Percentiles rank a stretch among this genome's conserved stretches.
Conservation (phyloP, 2,329 filamentous ascomycete species). For the Basipetospora sp. region DNA sequence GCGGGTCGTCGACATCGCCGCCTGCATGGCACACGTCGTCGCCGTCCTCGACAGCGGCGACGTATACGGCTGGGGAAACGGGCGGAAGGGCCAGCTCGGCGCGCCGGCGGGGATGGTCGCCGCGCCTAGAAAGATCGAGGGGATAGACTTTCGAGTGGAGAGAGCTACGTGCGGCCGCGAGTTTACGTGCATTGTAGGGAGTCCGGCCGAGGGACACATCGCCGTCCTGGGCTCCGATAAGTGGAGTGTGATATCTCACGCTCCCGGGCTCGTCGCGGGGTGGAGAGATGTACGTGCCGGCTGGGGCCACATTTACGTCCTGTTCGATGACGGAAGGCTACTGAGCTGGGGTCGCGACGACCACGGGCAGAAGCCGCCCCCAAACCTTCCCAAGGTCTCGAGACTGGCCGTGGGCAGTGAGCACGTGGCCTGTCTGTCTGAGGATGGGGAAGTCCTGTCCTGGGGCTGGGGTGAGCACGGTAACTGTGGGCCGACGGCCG, state of each 20-base stretch:
- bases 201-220: constrained; percentile 41
- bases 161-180: constrained; percentile 69
- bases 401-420: constrained; percentile 76
- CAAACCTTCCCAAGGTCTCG: constrained; percentile 40
- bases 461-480: constrained; percentile 99
- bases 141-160: constrained; percentile 44
- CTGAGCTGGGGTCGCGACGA: constrained; percentile 72
- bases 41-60: constrained; percentile 59
- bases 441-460: constrained; percentile 51
- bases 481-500: constrained; percentile 66
- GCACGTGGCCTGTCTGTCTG: constrained; percentile 62
- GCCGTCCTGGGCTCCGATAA: constrained; percentile 61
- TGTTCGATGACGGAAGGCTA: constrained; percentile 45
- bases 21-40: constrained; percentile 66
- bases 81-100: constrained; percentile 73
- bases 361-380: constrained; percentile 63
- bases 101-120: constrained; percentile 36
- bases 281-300: constrained; percentile 62
- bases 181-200: constrained; percentile 60
- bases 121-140: constrained; percentile 45
- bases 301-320: constrained; percentile 69
- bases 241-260: constrained; percentile 46
- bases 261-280: constrained; percentile 34
- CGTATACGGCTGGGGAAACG: constrained; percentile 78
- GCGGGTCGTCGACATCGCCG: constrained; percentile 52